These are phyloP conservation scores for Stentor roeselii DNA, from an alignment of 73 alveolate species.

Conservation along the genomic window DNA sequence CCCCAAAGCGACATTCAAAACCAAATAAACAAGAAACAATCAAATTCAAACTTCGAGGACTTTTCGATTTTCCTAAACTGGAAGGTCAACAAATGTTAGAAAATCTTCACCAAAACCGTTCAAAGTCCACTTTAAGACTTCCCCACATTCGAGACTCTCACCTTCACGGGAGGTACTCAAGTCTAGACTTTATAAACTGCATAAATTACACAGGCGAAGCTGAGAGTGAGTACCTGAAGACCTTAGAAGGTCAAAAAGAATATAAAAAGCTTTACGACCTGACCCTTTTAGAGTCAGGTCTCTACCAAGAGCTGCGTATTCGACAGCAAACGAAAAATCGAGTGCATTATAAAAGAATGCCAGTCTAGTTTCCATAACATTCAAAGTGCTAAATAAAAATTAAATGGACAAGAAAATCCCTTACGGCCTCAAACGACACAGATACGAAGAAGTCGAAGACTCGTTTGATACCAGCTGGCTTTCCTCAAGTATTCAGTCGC, in stretches of 20 bases:
- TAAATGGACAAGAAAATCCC: neutral
- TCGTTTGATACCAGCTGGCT: neutral
- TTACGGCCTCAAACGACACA: neutral
- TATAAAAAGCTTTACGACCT: slow-evolving; percentile 15
- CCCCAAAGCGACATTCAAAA: neutral
- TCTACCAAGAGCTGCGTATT: neutral
- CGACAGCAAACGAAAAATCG: neutral
- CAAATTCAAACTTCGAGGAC: neutral
- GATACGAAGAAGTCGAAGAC: neutral
- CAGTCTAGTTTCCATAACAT: neutral
- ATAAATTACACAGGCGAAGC: neutral
- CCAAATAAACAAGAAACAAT: neutral
- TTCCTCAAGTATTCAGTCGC: neutral
- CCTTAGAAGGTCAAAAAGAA: neutral
- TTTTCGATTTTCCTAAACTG: neutral
- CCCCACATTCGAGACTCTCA: neutral
- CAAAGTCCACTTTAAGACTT: neutral
- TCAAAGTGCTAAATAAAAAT: no score
- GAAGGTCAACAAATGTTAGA: neutral
- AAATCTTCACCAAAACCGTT: neutral
- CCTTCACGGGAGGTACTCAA: neutral
- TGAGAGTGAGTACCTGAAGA: slow-evolving; percentile 5
- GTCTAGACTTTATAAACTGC: neutral
- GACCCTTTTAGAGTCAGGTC: neutral
- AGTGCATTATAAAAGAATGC: neutral